phyloP scores from a whole-genome alignment of 1,284 basidiomycete species.

The Xanthoconium separans region DNA sequence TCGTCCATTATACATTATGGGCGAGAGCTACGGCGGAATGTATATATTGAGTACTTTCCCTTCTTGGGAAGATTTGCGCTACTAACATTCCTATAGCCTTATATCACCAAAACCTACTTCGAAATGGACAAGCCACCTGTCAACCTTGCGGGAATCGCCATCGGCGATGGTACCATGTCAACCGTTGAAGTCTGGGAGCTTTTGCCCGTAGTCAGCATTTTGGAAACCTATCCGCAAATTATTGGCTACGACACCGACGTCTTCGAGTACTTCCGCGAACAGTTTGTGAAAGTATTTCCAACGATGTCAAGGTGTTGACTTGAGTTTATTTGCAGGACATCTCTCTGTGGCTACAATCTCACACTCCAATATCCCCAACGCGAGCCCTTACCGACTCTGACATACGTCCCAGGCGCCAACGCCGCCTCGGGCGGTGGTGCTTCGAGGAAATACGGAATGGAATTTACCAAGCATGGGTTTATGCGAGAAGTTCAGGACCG shows the following conservation, averaged over 20 bases:
- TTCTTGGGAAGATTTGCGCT: neutral
- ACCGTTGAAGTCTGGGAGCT: conserved; percentile 48
- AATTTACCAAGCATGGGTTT: conserved; percentile 18
- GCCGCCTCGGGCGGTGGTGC: conserved; percentile 32
- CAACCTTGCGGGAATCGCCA: conserved; percentile 62
- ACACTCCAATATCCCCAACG: conserved; percentile 71
- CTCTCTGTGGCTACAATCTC: conserved; percentile 64
- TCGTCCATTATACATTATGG: conserved; percentile 60
- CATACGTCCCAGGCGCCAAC: conserved; percentile 29
- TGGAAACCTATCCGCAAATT: conserved; percentile 72
- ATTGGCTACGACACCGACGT: conserved; percentile 67
- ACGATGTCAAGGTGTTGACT: neutral
- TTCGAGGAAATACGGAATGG: conserved; percentile 14
- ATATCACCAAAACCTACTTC: conserved; percentile 71
- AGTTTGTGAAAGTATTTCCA: conserved; percentile 43
- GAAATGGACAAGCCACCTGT: conserved; percentile 61
- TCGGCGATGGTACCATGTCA: conserved; percentile 64
- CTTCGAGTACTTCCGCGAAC: conserved; percentile 64
- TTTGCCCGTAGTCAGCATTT: conserved; percentile 53
- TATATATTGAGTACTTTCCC: conserved; percentile 50
- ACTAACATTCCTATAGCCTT: conserved; percentile 47
- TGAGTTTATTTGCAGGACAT: conserved; percentile 38
- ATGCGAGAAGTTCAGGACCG: conserved; percentile 21
- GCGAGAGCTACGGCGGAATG: conserved; percentile 67
- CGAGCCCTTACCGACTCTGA: conserved; percentile 50